These are phyloP conservation scores for Botrytis elliptica DNA, from an alignment of 2,329 filamentous ascomycete species.

Conservation along the genomic window DNA sequence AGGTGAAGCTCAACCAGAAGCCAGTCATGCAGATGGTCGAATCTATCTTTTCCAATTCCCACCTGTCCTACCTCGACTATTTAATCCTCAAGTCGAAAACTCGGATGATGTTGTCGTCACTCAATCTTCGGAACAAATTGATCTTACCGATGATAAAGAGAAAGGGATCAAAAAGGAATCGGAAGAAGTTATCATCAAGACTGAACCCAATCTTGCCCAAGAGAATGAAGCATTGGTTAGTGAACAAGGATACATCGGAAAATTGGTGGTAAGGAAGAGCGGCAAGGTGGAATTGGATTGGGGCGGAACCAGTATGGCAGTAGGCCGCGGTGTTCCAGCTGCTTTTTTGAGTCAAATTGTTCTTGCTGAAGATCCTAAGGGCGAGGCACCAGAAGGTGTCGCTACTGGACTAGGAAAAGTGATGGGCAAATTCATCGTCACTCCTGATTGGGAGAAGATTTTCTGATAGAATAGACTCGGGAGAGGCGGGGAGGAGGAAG, in stretches of 20 bases:
- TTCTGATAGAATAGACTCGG: conserved; percentile 37
- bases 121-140: conserved; percentile 23
- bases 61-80: conserved; percentile 57
- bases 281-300: conserved; percentile 62
- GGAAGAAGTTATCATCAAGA: conserved; percentile 26
- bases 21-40: conserved; percentile 47
- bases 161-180: conserved; percentile 29
- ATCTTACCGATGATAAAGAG: conserved; percentile 31
- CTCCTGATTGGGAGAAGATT: conserved; percentile 56
- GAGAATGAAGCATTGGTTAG: conserved; percentile 31
- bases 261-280: conserved; percentile 59
- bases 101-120: conserved; percentile 43
- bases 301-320: conserved; percentile 56
- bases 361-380: conserved; percentile 45
- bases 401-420: conserved; percentile 63
- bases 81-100: conserved; percentile 37
- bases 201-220: conserved; percentile 10
- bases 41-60: conserved; percentile 66
- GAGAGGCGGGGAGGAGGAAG: too few relatives aligned
- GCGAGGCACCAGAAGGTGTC: conserved; percentile 44
- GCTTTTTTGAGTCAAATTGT: conserved; percentile 59
- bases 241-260: conserved; percentile 59
- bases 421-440: conserved; percentile 60
- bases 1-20: conserved; percentile 25
- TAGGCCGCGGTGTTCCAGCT: conserved; percentile 52